Percentiles rank a stretch among this genome's conserved stretches.
These are phyloP conservation scores for Aechmea fasciata DNA, from an alignment of 176 grass and related monocot species.

Conservation along the genomic window DNA sequence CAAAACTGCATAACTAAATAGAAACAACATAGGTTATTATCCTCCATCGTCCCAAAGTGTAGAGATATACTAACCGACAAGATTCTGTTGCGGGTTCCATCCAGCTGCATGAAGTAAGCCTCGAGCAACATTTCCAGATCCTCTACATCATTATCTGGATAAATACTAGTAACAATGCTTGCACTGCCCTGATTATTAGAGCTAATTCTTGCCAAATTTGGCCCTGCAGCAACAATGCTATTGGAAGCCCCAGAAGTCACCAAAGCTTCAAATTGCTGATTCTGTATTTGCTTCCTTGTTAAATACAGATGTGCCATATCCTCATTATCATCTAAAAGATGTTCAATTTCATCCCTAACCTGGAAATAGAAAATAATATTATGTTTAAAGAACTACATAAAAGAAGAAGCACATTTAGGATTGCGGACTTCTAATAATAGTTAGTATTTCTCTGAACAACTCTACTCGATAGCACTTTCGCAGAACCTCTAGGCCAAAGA, in stretches of 20 bases:
- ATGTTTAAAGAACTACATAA: constrained; percentile 7
- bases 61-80: constrained; percentile 67
- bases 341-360: constrained; percentile 99
- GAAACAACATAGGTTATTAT: neutral
- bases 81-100: constrained; percentile 93
- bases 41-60: neutral
- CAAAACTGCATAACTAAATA: neutral
- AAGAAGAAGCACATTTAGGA: constrained; percentile 11
- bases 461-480: too few relatives aligned
- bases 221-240: constrained; percentile 48
- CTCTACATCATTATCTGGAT: constrained; percentile 91
- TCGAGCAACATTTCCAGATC: constrained; percentile 98
- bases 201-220: constrained; percentile 42
- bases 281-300: constrained; percentile 93
- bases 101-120: constrained; percentile 99
- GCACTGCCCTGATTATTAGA: constrained; percentile 50
- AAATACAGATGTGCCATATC: constrained; percentile 94
- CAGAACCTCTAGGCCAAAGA: too few relatives aligned
- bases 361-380: constrained; percentile 16
- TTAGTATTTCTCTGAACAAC: too few relatives aligned
- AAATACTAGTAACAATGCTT: constrained; percentile 75
- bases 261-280: constrained; percentile 75
- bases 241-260: constrained; percentile 74
- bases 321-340: constrained; percentile 94
- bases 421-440: too few relatives aligned